Conservation (phyloP, 106 monocot genomes). For the Dendrobium huoshanense region DNA sequence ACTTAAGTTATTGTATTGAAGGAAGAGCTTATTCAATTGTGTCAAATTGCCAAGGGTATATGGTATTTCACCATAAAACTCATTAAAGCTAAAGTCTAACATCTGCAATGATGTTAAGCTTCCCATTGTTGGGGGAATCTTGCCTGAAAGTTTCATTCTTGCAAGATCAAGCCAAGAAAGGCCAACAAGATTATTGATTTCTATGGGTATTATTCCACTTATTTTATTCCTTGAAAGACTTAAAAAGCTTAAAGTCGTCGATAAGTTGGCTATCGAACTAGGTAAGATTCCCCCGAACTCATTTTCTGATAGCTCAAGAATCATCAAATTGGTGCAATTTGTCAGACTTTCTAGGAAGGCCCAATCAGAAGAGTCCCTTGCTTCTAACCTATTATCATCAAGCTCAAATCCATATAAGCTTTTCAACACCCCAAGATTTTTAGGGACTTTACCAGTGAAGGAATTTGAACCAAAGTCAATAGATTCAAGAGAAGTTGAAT, state of each 20-base stretch:
- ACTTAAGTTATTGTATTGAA: background rate
- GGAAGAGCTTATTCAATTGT: background rate
- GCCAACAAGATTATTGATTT: background rate
- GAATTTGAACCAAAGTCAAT: constrained; percentile 13
- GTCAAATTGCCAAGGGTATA: background rate
- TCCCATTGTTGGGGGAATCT: background rate
- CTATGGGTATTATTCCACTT: background rate
- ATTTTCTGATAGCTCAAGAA: background rate
- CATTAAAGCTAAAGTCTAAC: background rate
- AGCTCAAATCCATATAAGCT: background rate
- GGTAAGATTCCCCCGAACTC: background rate
- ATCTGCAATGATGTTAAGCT: background rate
- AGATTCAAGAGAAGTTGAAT: constrained; percentile 2
- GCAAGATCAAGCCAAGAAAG: background rate
- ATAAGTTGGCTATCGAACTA: background rate
- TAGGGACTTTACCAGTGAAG: constrained; percentile 28
- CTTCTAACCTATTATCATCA: background rate
- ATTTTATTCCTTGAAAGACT: background rate
- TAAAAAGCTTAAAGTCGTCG: background rate
- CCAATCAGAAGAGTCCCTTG: background rate
- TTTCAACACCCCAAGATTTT: constrained; percentile 16
- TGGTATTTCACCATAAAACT: background rate
- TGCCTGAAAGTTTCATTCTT: background rate
- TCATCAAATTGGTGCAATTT: background rate
- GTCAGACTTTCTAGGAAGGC: background rate